These are phyloP conservation scores for Cymbopogon flexuosus DNA, from an alignment of 202 grass and related monocot genomes.

Conservation along the genomic window DNA sequence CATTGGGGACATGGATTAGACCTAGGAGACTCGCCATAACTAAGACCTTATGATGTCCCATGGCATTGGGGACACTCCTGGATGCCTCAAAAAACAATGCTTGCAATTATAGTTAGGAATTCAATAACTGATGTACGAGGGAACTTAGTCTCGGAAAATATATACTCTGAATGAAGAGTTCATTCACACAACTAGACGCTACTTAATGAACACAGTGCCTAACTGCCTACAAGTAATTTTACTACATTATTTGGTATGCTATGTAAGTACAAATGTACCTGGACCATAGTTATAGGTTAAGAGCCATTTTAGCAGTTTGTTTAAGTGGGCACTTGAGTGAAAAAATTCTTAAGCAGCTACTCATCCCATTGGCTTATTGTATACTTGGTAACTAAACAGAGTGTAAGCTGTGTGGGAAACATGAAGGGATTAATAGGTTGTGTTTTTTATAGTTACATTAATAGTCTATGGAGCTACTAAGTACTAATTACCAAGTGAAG, in stretches of 20 bases:
- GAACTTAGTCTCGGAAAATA: not conserved
- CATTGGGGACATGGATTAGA: not conserved
- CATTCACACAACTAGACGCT: not conserved
- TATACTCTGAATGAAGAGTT: not conserved
- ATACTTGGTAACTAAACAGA: not conserved
- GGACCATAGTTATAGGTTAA: not conserved
- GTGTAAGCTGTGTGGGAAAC: not conserved
- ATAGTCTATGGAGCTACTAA: not conserved
- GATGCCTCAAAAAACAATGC: not conserved
- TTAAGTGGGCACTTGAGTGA: not conserved
- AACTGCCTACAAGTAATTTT: not conserved
- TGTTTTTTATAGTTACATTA: constrained; percentile 20
- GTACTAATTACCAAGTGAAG: not conserved
- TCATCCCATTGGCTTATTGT: not conserved
- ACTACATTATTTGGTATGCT: constrained; percentile 13
- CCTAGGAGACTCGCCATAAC: not conserved
- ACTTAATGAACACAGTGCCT: constrained; percentile 8
- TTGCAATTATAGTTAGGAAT: not conserved
- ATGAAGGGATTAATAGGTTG: not conserved
- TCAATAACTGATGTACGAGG: not conserved
- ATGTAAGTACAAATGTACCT: not conserved
- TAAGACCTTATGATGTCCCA: not conserved
- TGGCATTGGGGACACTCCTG: not conserved
- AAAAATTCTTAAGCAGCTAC: not conserved
- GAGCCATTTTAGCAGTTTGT: constrained; percentile 2